Evolutionary conservation across 139 green algal species (phyloP).

Genomic region (Chlorella sp.): DNA sequence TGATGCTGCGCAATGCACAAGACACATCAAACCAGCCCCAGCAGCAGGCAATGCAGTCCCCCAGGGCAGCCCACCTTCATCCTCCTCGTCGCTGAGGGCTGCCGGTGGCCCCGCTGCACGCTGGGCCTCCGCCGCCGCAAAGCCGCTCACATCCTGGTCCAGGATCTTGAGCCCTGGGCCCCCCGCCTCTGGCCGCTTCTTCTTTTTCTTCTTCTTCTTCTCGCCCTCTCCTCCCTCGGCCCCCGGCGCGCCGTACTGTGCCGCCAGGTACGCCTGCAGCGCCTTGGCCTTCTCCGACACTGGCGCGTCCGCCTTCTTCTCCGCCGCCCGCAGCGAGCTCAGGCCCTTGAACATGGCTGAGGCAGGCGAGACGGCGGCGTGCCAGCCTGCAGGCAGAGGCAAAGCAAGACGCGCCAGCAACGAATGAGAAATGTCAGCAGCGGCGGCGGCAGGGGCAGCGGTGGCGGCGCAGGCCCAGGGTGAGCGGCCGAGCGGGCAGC

Average conservation of each 20-base stretch:
- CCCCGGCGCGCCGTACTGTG: conserved; percentile 38
- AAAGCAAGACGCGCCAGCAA: background rate
- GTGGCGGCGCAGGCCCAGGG: background rate
- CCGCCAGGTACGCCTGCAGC: conserved; percentile 39
- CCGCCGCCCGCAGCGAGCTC: conserved; percentile 30
- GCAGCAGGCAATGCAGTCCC: background rate
- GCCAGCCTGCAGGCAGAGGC: background rate
- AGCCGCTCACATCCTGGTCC: conserved; percentile 69
- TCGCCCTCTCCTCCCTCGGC: background rate
- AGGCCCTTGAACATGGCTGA: conserved; percentile 33
- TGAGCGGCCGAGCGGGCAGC: background rate
- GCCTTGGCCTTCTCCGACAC: conserved; percentile 32
- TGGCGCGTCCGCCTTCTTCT: conserved; percentile 19
- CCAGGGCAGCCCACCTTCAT: conserved; percentile 20
- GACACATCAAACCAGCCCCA: background rate
- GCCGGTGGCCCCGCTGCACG: background rate
- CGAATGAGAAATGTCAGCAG: background rate
- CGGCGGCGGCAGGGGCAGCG: background rate
- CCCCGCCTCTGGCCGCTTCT: background rate
- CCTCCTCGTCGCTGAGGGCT: conserved; percentile 42
- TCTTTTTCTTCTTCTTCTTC: conserved; percentile 70
- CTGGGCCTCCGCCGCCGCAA: conserved; percentile 19
- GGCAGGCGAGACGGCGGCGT: background rate
- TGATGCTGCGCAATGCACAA: background rate
- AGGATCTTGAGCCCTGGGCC: conserved; percentile 62